phyloP scores from a whole-genome alignment of 179 eudicot species.

The Amaranthus tricolor region DNA sequence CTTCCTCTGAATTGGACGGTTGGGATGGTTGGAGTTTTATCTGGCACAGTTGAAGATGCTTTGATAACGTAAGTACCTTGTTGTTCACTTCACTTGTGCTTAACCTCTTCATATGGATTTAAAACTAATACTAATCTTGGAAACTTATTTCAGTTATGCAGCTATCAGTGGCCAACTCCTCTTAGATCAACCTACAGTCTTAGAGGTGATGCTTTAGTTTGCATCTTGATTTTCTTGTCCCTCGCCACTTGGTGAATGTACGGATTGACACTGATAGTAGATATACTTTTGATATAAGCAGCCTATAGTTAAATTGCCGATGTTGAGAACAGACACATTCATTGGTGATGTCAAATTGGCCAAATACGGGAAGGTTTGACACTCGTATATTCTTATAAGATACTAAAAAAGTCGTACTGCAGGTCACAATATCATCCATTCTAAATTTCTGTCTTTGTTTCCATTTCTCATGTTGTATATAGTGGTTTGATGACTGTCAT shows the following conservation, averaged over 20 bases:
- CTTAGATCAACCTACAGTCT: slow-evolving; percentile 25
- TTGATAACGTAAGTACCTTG: slow-evolving; percentile 54
- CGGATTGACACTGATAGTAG: slow-evolving; percentile 16
- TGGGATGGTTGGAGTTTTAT: slow-evolving; percentile 91
- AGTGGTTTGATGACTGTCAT: slow-evolving; percentile 94
- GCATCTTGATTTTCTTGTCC: not conserved
- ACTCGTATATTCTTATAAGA: not conserved
- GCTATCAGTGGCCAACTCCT: slow-evolving; percentile 61
- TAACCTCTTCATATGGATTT: slow-evolving; percentile 10
- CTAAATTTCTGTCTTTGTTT: slow-evolving; percentile 3
- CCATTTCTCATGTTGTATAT: not conserved
- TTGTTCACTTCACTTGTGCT: not conserved
- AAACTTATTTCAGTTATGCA: slow-evolving; percentile 63
- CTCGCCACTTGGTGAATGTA: not conserved
- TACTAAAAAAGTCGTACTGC: not conserved
- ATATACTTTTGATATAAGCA: slow-evolving; percentile 25
- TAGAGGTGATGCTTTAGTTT: slow-evolving; percentile 16
- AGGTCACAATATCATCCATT: not conserved
- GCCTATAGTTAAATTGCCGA: slow-evolving; percentile 61
- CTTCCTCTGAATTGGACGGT: slow-evolving; percentile 97
- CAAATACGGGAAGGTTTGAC: slow-evolving; percentile 69
- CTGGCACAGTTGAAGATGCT: slow-evolving; percentile 90
- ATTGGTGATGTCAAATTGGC: slow-evolving; percentile 58
- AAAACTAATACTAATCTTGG: slow-evolving; percentile 5
- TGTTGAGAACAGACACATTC: slow-evolving; percentile 46